Evolutionary conservation across 176 grass and related monocot species (phyloP).

Genomic region (Zoysia japonica): DNA sequence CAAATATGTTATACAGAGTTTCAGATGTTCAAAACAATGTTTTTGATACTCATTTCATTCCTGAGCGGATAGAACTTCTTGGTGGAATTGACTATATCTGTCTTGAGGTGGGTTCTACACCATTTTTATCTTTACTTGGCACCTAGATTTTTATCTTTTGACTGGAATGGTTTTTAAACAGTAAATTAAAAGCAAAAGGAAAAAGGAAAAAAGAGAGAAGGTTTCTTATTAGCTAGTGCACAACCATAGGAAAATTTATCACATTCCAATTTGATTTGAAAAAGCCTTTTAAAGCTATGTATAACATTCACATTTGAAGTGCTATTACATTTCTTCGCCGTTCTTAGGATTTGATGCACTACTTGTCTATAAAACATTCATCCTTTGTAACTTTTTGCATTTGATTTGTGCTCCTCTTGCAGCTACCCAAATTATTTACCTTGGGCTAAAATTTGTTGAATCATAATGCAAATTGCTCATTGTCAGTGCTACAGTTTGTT

Average conservation of each 20-base stretch:
- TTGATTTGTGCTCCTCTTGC: neutral
- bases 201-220: neutral
- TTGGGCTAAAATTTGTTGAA: constrained; percentile 6
- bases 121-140: constrained; percentile 17
- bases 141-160: constrained; percentile 18
- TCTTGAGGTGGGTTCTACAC: constrained; percentile 68
- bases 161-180: constrained; percentile 17
- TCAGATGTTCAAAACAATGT: constrained; percentile 63
- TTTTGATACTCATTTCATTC: constrained; percentile 59
- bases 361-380: neutral
- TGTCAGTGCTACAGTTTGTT: neutral
- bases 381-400: neutral
- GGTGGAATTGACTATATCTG: constrained; percentile 94
- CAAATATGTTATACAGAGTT: constrained; percentile 89
- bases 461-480: neutral
- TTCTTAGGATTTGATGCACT: neutral
- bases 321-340: neutral
- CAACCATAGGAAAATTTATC: neutral
- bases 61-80: constrained; percentile 73
- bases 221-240: neutral
- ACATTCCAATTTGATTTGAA: neutral
- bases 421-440: neutral
- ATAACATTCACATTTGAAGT: neutral
- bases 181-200: constrained; percentile 1
- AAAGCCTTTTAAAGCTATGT: neutral